These are phyloP conservation scores for Bacidia gigantensis DNA, from an alignment of 495 filamentous ascomycete genomes.

Conservation along the genomic window DNA sequence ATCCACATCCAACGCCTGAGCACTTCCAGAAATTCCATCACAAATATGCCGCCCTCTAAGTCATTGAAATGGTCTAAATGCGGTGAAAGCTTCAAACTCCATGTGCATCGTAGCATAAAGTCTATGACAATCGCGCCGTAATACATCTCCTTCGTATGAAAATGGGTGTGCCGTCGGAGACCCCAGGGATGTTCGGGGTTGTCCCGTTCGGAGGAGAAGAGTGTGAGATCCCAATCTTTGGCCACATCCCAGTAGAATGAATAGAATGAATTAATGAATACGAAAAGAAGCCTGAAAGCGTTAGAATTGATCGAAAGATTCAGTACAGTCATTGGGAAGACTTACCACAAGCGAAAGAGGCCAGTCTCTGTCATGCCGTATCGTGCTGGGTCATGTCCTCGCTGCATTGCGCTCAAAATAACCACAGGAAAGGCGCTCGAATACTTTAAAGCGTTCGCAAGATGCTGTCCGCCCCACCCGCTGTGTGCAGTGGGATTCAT, in stretches of 20 bases:
- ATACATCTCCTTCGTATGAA: slow-evolving; percentile 57
- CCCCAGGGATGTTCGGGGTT: slow-evolving; percentile 59
- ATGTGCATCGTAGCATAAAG: slow-evolving; percentile 70
- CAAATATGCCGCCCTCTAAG: slow-evolving; percentile 71
- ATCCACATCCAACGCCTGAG: slow-evolving; percentile 90
- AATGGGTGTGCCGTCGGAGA: slow-evolving; percentile 56
- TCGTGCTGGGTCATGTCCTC: slow-evolving; percentile 45
- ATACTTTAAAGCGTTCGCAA: slow-evolving; percentile 90
- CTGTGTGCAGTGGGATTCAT: slow-evolving; percentile 25
- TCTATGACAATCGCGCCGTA: slow-evolving; percentile 72
- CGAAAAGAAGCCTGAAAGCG: slow-evolving; percentile 39
- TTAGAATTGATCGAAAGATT: not conserved
- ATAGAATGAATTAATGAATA: slow-evolving; percentile 71
- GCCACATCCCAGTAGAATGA: slow-evolving; percentile 97
- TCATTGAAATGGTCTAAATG: slow-evolving; percentile 71
- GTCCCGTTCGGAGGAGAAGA: slow-evolving; percentile 48
- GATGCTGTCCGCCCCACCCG: slow-evolving; percentile 64
- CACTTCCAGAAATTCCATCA: slow-evolving; percentile 78
- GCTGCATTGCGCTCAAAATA: slow-evolving; percentile 56
- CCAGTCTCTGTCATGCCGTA: slow-evolving; percentile 42
- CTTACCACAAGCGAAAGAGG: slow-evolving; percentile 44
- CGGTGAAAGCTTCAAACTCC: slow-evolving; percentile 71
- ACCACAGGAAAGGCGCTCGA: slow-evolving; percentile 85
- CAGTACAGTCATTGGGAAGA: not conserved
- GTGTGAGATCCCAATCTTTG: slow-evolving; percentile 88